Base-by-base conservation (phyloP, 192 early-diverging fungal species). In the Phycomyces blakesleeanus region DNA sequence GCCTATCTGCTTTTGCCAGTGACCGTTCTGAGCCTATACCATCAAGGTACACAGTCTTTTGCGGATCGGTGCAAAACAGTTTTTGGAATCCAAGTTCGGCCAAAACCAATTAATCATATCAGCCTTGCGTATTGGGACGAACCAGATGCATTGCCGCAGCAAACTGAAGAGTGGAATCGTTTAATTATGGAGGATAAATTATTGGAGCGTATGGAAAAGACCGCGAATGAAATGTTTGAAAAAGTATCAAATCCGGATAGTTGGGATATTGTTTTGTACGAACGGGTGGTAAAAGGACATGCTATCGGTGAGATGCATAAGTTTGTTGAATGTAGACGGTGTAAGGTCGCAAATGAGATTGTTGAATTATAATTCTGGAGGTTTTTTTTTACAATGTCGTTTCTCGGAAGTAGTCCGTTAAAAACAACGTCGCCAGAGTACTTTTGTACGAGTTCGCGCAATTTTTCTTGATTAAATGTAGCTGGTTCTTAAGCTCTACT, bases 81-180 rank as follows among this genome's bases (percentile, higher is more conserved):
- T 18, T 14, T 21, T 10, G 20, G 5, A 16, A 44, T 64, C 7
- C 25, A 15, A 16, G 24, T 61, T 8, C 25, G 60, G 10, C 3
- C 38, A 7, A 64, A 64, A 37, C 40, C 24, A 27, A 38, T 57
- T 12, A 41, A 64, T 50, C 63, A 64, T 10, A 57, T 64, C 26
- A 64, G 63, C 27, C 21, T 64, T 11, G 63, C 63, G 10, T 64
- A 64, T 57, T 64, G 63, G 63, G 55, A 64, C 52, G 63, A 64
- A 38, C 62, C 62, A 38, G 29, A 22, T 21, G 63, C 53, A 16
- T 34, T 41, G 34, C 7, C 15, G 6, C 6, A 49, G 6, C 10
- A 54, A 20, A 27, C 39, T 26, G n/a, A 18, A 24, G 11, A 25
- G 3, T 56, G 52, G 52, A 11, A 50, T 15, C 20, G 34, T 0